A percentile compares a stretch with the other conserved stretches of the same genome.
phyloP scores from a whole-genome alignment of 1,284 basidiomycete genomes.

The Trametes pubescens region DNA sequence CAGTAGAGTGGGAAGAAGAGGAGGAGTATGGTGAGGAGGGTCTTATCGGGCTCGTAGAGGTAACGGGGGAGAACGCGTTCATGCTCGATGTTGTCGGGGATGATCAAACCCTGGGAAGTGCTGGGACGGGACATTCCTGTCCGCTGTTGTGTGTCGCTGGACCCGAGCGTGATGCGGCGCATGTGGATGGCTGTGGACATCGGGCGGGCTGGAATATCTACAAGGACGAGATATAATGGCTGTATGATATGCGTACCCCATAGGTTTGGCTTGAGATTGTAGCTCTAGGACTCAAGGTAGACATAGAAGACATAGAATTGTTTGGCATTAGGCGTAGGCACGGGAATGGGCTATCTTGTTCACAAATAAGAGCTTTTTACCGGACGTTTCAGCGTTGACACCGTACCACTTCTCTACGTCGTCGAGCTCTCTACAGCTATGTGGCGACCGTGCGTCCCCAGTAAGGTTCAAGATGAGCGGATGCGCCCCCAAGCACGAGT shows the following conservation, averaged over 20 bases:
- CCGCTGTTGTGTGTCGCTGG: slow-evolving; percentile 61
- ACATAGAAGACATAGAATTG: not conserved
- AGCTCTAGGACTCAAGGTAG: slow-evolving; percentile 17
- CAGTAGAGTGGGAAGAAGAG: slow-evolving; percentile 36
- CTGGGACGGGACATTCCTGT: slow-evolving; percentile 30
- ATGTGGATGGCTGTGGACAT: slow-evolving; percentile 44
- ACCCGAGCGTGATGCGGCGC: slow-evolving; percentile 33
- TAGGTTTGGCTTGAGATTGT: not conserved
- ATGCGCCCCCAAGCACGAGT: slow-evolving; percentile 24
- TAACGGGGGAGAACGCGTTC: slow-evolving; percentile 48
- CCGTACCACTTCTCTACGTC: slow-evolving; percentile 31
- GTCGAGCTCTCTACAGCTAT: slow-evolving; percentile 29
- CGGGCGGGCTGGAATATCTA: slow-evolving; percentile 40
- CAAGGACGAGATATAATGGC: slow-evolving; percentile 41
- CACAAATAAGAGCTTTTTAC: slow-evolving; percentile 18
- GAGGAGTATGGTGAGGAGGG: slow-evolving; percentile 47
- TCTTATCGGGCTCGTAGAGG: slow-evolving; percentile 56
- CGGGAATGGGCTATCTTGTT: slow-evolving; percentile 21
- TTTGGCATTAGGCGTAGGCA: not conserved
- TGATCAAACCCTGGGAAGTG: slow-evolving; percentile 28
- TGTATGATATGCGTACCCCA: not conserved
- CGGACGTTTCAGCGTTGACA: slow-evolving; percentile 25
- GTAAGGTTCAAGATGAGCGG: slow-evolving; percentile 17
- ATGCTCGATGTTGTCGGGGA: slow-evolving; percentile 24
- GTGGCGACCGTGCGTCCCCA: slow-evolving; percentile 20